These are phyloP conservation scores for Diutina scorzettiae DNA, from an alignment of 1,139 yeast species.

Conservation along the genomic window DNA sequence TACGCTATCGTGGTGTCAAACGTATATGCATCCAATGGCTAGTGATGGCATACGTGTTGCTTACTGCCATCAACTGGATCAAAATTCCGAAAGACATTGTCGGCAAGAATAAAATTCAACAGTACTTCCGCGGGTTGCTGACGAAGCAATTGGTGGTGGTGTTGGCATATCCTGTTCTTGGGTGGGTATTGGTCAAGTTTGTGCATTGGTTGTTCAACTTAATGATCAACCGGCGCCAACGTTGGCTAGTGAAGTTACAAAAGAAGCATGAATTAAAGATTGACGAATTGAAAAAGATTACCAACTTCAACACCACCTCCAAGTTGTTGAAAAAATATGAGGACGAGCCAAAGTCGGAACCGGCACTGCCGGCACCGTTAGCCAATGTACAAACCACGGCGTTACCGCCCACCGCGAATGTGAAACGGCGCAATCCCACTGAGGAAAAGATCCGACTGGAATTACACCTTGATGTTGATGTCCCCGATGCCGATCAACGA, in stretches of 20 bases:
- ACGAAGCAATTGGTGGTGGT: slow-evolving; percentile 13
- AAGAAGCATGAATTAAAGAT: slow-evolving; percentile 46
- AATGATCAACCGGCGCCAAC: slow-evolving; percentile 12
- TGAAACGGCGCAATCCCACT: background rate
- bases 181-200: slow-evolving; percentile 14
- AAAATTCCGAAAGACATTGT: background rate
- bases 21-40: slow-evolving; percentile 17
- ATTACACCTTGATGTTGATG: slow-evolving; percentile 1
- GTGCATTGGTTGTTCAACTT: slow-evolving; percentile 16
- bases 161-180: slow-evolving; percentile 20
- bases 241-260: background rate
- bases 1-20: slow-evolving; percentile 10
- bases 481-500: background rate
- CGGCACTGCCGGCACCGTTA: background rate
- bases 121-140: slow-evolving; percentile 13
- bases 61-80: slow-evolving; percentile 14
- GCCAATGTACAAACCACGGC: background rate
- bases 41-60: slow-evolving; percentile 19
- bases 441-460: slow-evolving; percentile 1
- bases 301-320: slow-evolving; percentile 70
- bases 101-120: background rate
- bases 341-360: slow-evolving; percentile 24
- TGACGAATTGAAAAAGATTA: slow-evolving; percentile 63
- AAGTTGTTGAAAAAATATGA: slow-evolving; percentile 53
- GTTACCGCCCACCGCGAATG: slow-evolving; percentile 1